Base-by-base conservation (phyloP, 2,329 filamentous ascomycete genomes). In the Cytospora piceicola region DNA sequence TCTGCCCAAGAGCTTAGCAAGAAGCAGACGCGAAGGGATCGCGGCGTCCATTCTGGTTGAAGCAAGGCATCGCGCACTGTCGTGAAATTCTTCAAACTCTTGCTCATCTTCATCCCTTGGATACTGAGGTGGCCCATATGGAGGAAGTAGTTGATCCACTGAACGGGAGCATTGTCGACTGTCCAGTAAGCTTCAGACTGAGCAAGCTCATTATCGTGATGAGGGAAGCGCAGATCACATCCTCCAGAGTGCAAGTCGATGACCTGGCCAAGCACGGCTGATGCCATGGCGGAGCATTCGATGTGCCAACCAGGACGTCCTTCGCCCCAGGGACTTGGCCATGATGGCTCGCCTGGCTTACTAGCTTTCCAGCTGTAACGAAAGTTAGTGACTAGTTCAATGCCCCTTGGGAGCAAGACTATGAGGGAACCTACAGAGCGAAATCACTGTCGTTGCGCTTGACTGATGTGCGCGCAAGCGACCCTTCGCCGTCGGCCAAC, bases 301-400 rank as follows among this genome's bases (percentile, higher is more conserved):
- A 97, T 97, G 74, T 97, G 94, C 94, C 94, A 98, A 22, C 94
- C 94, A 0, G 94, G 94, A 54, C 94, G 84, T 5, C 94, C 94
- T 64, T 88, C 83, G 5, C 94, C 93, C 94, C 94, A 98, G 4
- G 88, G 88, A 71, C 91, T 95, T 6, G 88, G 83, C 94, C 94
- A 98, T 70, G 87, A 91, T 0, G 94, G 94, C 81, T 98, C 94
- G 53, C 94, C 94, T 17, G 92, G 87, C 79, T 96, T 97, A 1
- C 90, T 94, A 62, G 90, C 88, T 77, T 98, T 98, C 94, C 93
- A 36, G 12, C 34, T 36, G 34, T 36, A 12, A 36, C 34, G 34
- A 34, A 12, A 36, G 34, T 36, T 12, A 36, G 34, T 36, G 11
- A 36, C 34, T 2, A 14, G 32, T 36, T 36, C 14, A 12, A 12